Conservation (phyloP, 805 yeast species). For the Monosporozyma servazzii region DNA sequence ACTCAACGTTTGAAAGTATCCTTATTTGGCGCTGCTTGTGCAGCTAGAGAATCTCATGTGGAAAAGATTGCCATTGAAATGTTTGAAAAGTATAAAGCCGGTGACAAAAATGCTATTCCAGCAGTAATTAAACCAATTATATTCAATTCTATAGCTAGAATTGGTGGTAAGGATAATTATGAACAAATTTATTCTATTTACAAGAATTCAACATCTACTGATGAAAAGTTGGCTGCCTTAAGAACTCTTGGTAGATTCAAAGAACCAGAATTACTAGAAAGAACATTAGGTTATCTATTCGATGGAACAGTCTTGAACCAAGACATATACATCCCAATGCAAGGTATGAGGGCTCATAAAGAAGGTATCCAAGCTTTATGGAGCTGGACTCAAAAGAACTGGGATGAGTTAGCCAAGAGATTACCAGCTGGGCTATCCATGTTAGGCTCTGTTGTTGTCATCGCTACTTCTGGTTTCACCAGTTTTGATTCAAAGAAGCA, state of each 20-base stretch:
- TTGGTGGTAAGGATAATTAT: slow-evolving; percentile 54
- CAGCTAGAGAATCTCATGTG: slow-evolving; percentile 40
- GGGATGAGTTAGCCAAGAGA: slow-evolving; percentile 56
- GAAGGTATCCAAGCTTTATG: slow-evolving; percentile 64
- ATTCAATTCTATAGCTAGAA: slow-evolving; percentile 55
- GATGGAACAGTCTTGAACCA: slow-evolving; percentile 57
- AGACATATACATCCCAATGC: slow-evolving; percentile 71
- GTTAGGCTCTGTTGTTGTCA: slow-evolving; percentile 64
- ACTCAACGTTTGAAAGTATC: slow-evolving; percentile 58
- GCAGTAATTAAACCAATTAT: slow-evolving; percentile 64
- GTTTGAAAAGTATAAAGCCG: slow-evolving; percentile 47
- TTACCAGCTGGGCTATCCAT: slow-evolving; percentile 77
- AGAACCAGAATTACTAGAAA: slow-evolving; percentile 41
- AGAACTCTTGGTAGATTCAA: slow-evolving; percentile 58
- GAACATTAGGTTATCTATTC: slow-evolving; percentile 47
- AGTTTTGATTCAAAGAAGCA: slow-evolving; percentile 43
- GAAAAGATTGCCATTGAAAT: slow-evolving; percentile 38
- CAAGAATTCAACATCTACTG: slow-evolving; percentile 48
- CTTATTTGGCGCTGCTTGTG: slow-evolving; percentile 52
- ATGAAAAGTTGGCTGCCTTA: slow-evolving; percentile 63
- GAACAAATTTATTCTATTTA: slow-evolving; percentile 54
- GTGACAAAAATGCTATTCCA: slow-evolving; percentile 60
- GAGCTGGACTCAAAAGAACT: slow-evolving; percentile 63
- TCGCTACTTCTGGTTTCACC: slow-evolving; percentile 55
- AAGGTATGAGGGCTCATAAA: slow-evolving; percentile 53